phyloP scores from a whole-genome alignment of 768 basidiomycete genomes.

The Leccinum broughii region DNA sequence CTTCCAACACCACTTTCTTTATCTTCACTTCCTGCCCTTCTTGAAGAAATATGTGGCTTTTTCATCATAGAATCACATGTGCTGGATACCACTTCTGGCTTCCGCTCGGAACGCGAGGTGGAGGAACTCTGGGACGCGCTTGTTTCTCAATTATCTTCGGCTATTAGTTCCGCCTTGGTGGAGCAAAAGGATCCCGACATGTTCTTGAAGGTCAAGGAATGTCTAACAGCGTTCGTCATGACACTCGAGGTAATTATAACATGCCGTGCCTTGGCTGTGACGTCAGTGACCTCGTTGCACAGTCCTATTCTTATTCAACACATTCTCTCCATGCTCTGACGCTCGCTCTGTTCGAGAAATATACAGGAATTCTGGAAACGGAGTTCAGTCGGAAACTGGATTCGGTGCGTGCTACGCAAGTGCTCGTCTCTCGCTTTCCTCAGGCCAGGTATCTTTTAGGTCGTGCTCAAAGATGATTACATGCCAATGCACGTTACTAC shows the following conservation, averaged over 20 bases:
- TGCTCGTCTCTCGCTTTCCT: not conserved
- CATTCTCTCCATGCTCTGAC: constrained; percentile 81
- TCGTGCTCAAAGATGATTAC: constrained; percentile 84
- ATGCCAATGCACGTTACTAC: constrained; percentile 78
- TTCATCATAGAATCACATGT: constrained; percentile 97
- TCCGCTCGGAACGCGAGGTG: constrained; percentile 88
- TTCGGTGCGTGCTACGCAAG: constrained; percentile 47
- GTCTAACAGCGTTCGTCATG: constrained; percentile 82
- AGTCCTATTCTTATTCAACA: constrained; percentile 89
- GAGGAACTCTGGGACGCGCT: constrained; percentile 95
- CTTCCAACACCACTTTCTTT: constrained; percentile 73
- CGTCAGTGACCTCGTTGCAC: constrained; percentile 9
- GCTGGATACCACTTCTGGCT: constrained; percentile 81
- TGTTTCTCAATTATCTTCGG: constrained; percentile 67
- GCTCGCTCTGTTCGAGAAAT: constrained; percentile 87
- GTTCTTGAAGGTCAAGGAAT: constrained; percentile 82
- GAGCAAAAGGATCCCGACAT: constrained; percentile 78
- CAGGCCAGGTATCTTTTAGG: constrained; percentile 43
- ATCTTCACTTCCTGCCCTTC: constrained; percentile 67
- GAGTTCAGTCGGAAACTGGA: constrained; percentile 85
- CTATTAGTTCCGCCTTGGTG: constrained; percentile 70
- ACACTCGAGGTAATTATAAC: constrained; percentile 73
- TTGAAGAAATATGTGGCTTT: constrained; percentile 94
- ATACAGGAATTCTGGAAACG: constrained; percentile 75
- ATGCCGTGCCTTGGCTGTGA: not conserved